Percentiles rank a stretch among this genome's conserved stretches.
phyloP scores from a whole-genome alignment of 1,284 basidiomycete genomes.

The Cystobasidium slooffiae region DNA sequence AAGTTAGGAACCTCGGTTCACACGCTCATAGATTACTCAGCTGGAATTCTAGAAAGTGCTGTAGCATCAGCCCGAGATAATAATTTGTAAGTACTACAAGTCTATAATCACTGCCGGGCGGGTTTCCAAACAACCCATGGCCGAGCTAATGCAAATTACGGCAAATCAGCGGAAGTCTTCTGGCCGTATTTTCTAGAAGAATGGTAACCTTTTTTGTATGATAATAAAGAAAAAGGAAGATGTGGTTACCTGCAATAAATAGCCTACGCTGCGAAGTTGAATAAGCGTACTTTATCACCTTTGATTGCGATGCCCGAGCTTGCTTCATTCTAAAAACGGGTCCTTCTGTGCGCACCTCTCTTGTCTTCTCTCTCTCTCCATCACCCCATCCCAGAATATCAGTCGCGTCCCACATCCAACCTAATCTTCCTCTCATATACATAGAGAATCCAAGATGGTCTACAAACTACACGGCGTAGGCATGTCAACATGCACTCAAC shows the following conservation, averaged over 20 bases:
- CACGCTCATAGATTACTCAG: background rate
- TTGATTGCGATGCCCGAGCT: constrained; percentile 1
- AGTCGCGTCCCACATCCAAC: constrained; percentile 7
- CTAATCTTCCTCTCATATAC: background rate
- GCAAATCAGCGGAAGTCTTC: no score
- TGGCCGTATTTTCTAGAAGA: no score
- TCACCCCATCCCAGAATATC: background rate
- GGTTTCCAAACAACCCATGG: no score
- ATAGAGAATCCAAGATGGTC: constrained; percentile 14
- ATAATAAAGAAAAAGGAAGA: no score
- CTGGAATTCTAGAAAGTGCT: background rate
- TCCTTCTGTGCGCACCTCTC: background rate
- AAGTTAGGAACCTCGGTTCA: constrained; percentile 2
- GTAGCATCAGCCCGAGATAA: background rate
- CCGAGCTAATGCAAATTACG: no score
- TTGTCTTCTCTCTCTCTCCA: background rate
- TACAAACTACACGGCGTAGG: constrained; percentile 37
- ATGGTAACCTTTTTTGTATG: no score
- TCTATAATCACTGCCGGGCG: no score
- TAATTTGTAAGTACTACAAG: no score
- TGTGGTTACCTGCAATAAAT: no score
- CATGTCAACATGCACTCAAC: constrained; percentile 61
- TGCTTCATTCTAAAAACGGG: background rate
- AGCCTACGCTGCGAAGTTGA: background rate
- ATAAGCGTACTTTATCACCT: no score